Base-by-base conservation (phyloP, 179 eudicot species). In the Drosera spatulata region DNA sequence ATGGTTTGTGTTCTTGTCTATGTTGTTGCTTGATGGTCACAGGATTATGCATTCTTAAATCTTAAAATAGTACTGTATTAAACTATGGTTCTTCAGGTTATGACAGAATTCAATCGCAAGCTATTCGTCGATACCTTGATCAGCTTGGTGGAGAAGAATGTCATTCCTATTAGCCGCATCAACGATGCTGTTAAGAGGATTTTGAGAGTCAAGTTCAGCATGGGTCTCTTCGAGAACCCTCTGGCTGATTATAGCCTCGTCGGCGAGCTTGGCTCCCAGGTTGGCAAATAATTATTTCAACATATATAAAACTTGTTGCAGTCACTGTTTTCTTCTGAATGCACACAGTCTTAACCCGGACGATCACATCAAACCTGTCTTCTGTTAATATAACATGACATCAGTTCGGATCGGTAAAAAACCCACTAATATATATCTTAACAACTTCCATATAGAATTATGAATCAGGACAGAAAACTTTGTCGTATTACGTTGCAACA, bases 191-290 rank as follows among this genome's bases (percentile, higher is more conserved):
- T 77, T 6, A 60, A 60, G 3, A 77, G 81, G 71, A 77, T 77
- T 60, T 59, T 77, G 58, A 51, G 81, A 22, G 75, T 63, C 49
- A 67, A 63, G 49, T 82, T 85, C 41, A 73, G 68, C 51, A 81
- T 83, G 94, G 90, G 90, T 33, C 69, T 88, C 14, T 88, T 88
- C 57, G 96, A 88, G 63, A 53, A 78, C 39, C 96, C 96, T 10
- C 13, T 83, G 62, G 65, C 80, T 10, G 94, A 88, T 59, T 65
- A 56, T 15, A 82, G 74, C 71, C 77, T 81, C 58, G 75, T 47
- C 53, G 68, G 83, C 12, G 63, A 86, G 64, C 62, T 88, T 10
- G 83, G 86, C 48, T 55, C 71, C 49, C 69, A 77, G 80, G 85
- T 75, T 52, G 22, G 62, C n/a, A n/a, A n/a, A n/a, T n/a, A n/a